phyloP scores from a whole-genome alignment of 257 asterid species.

The Verbena officinalis region DNA sequence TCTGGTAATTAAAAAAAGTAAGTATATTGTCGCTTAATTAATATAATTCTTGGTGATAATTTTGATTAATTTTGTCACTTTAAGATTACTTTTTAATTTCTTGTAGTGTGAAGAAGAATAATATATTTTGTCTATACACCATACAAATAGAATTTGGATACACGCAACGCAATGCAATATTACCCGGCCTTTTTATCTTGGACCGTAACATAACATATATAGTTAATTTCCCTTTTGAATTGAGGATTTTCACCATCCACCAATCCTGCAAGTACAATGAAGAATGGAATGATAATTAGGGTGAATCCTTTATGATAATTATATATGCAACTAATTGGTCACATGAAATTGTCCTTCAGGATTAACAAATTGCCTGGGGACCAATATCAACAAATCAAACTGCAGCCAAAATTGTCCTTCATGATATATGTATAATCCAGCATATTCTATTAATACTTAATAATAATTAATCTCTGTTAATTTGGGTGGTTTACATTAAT shows the following conservation, averaged over 20 bases:
- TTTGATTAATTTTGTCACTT: no score
- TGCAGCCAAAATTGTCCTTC: no score
- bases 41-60: no score
- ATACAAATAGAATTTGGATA: no score
- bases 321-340: constrained; percentile 33
- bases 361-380: constrained; percentile 29
- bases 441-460: constrained; percentile 24
- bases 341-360: constrained; percentile 34
- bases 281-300: background rate
- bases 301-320: constrained; percentile 14
- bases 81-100: no score
- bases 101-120: no score
- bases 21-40: no score
- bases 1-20: no score
- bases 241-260: background rate
- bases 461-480: constrained; percentile 20
- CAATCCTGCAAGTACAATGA: background rate
- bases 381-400: background rate
- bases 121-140: no score
- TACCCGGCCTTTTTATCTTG: background rate
- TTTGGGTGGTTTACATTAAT: constrained; percentile 22
- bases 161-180: no score
- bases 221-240: background rate
- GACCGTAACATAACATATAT: background rate
- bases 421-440: constrained; percentile 24